A percentile compares a stretch with the other conserved stretches of the same genome.
Conservation (phyloP, 768 basidiomycete genomes). For the Macrolepiota albuminosa region DNA sequence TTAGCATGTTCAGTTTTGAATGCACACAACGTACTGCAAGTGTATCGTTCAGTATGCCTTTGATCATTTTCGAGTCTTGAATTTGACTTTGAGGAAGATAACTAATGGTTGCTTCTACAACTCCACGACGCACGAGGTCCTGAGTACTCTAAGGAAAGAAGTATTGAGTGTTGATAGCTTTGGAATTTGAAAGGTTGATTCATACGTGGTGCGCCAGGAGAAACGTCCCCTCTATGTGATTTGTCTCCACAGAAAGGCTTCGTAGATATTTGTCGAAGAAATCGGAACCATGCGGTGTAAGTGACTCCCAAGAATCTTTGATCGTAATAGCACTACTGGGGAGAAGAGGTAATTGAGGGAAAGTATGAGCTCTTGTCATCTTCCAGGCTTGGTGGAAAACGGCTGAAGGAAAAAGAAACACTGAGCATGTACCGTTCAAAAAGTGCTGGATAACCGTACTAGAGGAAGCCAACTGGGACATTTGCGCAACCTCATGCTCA, state of each 20-base stretch:
- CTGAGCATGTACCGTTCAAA: neutral
- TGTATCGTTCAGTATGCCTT: slow-evolving; percentile 24
- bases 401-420: neutral
- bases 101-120: slow-evolving; percentile 16
- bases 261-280: slow-evolving; percentile 17
- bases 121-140: slow-evolving; percentile 19
- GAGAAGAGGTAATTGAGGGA: neutral
- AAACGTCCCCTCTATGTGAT: slow-evolving; percentile 23
- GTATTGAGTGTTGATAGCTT: neutral
- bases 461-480: neutral
- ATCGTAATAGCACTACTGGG: slow-evolving; percentile 6
- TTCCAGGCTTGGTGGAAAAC: neutral
- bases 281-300: slow-evolving; percentile 10
- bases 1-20: neutral
- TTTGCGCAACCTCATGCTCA: neutral
- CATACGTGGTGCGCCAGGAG: slow-evolving; percentile 17
- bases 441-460: neutral
- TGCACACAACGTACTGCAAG: slow-evolving; percentile 17
- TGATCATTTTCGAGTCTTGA: slow-evolving; percentile 17
- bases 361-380: neutral
- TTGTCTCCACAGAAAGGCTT: slow-evolving; percentile 24
- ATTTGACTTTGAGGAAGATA: slow-evolving; percentile 16
- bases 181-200: neutral
- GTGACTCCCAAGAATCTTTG: slow-evolving; percentile 16
- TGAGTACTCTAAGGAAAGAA: slow-evolving; percentile 15